These are phyloP conservation scores for Fusarium azukiicola DNA, from an alignment of 2,329 filamentous ascomycete species.

Conservation along the genomic window DNA sequence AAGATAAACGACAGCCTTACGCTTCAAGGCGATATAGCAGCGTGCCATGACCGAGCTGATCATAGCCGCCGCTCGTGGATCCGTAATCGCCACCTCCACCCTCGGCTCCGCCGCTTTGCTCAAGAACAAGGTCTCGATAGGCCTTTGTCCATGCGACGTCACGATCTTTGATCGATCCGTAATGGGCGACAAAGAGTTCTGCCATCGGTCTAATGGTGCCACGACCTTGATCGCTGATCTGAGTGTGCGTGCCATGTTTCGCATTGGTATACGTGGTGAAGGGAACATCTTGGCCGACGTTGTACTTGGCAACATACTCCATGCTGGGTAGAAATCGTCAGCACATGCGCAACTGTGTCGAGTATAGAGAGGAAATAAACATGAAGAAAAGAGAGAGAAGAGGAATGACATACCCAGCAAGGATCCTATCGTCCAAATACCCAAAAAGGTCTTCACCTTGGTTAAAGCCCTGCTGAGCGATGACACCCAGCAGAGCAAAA, in stretches of 20 bases:
- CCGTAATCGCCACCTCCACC: conserved; percentile 2
- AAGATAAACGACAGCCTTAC: not conserved
- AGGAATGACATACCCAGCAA: not conserved
- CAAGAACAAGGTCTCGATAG: not conserved
- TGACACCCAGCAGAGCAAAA: not conserved
- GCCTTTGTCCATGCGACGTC: not conserved
- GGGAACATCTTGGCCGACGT: conserved; percentile 2
- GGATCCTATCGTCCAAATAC: not conserved
- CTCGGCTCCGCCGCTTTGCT: not conserved
- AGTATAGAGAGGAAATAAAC: too few relatives aligned
- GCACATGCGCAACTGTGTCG: not conserved
- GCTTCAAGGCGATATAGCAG: not conserved
- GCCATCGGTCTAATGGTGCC: not conserved
- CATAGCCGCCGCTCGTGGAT: not conserved
- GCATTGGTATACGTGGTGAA: not conserved
- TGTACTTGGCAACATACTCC: conserved; percentile 10
- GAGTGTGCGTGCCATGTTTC: not conserved
- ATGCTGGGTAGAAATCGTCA: not conserved
- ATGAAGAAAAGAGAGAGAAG: not conserved
- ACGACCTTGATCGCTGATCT: not conserved
- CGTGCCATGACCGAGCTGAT: not conserved
- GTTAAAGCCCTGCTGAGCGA: not conserved
- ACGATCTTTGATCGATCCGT: not conserved
- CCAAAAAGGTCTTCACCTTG: conserved; percentile 13
- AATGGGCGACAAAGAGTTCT: not conserved